Conservation (phyloP, 371 early-diverging fungal species). For the Chytridium lagenaria region DNA sequence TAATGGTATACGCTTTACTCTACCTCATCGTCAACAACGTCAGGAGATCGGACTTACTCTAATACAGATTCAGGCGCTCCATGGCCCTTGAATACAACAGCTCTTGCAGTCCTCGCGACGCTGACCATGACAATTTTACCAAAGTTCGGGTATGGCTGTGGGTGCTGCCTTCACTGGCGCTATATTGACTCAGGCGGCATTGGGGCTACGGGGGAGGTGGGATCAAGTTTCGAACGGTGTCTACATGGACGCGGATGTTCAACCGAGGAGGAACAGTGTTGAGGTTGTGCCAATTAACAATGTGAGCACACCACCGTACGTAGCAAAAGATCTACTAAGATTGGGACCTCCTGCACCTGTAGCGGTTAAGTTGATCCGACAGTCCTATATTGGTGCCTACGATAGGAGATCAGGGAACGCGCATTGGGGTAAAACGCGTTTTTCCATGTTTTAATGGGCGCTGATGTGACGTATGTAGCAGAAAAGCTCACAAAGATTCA, state of each 20-base stretch:
- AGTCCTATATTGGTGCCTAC: slow-evolving; percentile 31
- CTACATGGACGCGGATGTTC: too few species aligned
- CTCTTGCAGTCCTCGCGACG: neutral
- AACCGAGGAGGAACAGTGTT: neutral
- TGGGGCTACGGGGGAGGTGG: neutral
- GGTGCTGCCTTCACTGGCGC: too few species aligned
- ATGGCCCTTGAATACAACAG: neutral
- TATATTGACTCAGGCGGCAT: too few species aligned
- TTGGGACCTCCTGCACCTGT: slow-evolving; percentile 34
- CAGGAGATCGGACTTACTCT: slow-evolving; percentile 2
- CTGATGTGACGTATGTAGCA: slow-evolving; percentile 18
- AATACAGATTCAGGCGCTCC: neutral
- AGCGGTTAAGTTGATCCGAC: slow-evolving; percentile 22
- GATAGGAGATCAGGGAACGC: slow-evolving; percentile 36
- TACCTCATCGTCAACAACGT: slow-evolving; percentile 1
- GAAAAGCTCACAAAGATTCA: slow-evolving; percentile 20
- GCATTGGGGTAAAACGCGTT: slow-evolving; percentile 28
- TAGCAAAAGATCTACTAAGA: slow-evolving; percentile 17
- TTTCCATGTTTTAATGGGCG: too few species aligned
- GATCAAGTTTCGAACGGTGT: too few species aligned
- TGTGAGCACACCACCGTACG: neutral
- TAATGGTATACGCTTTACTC: slow-evolving; percentile 15
- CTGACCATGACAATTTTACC: neutral
- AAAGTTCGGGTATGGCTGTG: neutral
- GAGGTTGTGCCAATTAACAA: neutral